Percentiles rank a stretch among this genome's conserved stretches.
phyloP scores from a whole-genome alignment of 805 yeast species.

The Pichia paraexigua region DNA sequence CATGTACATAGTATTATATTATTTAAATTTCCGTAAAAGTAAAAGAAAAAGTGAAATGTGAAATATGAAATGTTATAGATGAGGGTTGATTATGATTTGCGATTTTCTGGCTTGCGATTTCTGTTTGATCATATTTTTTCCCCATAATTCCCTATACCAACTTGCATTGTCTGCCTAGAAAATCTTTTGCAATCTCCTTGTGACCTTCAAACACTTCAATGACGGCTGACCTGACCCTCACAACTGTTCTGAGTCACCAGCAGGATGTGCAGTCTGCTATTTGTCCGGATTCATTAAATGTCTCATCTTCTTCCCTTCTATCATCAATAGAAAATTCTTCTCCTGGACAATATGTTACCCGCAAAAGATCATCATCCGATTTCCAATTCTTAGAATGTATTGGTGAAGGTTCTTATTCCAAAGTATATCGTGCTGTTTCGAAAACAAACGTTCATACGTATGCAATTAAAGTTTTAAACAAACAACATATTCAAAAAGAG shows the following conservation, averaged over 20 bases:
- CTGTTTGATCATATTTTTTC: neutral
- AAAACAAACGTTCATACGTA: constrained; percentile 63
- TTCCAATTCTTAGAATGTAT: constrained; percentile 81
- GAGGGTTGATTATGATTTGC: neutral
- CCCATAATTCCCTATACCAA: neutral
- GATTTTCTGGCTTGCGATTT: neutral
- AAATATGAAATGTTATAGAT: too few species aligned
- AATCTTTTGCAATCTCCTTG: too few species aligned
- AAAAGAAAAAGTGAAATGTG: too few species aligned
- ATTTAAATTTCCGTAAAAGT: neutral
- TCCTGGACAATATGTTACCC: neutral
- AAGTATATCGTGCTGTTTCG: constrained; percentile 84
- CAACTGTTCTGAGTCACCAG: neutral
- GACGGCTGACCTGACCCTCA: neutral
- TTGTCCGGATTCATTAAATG: neutral
- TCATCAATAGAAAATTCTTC: neutral
- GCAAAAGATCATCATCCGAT: constrained; percentile 62
- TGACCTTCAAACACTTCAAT: neutral
- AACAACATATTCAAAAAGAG: constrained; percentile 88
- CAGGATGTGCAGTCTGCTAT: neutral
- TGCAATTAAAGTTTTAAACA: constrained; percentile 88
- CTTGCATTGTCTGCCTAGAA: neutral
- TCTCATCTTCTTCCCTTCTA: neutral
- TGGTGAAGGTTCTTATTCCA: constrained; percentile 95
- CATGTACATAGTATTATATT: neutral